phyloP scores from a whole-genome alignment of 1,284 basidiomycete species.

The Athelia psychrophila region DNA sequence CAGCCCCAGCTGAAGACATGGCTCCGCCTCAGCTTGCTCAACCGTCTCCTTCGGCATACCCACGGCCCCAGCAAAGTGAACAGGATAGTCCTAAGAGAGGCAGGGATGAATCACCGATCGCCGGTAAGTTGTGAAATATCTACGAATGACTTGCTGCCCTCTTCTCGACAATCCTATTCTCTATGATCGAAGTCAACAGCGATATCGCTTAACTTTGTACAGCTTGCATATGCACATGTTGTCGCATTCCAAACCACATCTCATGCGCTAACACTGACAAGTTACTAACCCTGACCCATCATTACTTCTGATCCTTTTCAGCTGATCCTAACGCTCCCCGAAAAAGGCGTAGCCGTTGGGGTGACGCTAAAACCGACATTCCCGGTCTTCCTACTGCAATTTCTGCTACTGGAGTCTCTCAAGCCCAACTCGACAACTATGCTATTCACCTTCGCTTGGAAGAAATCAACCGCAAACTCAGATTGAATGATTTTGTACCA shows the following conservation, averaged over 20 bases:
- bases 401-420: constrained; percentile 86
- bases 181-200: constrained; percentile 19
- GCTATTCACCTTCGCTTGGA: constrained; percentile 93
- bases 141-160: constrained; percentile 23
- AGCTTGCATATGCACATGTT: constrained; percentile 14
- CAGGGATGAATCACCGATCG: constrained; percentile 55
- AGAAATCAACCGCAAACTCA: constrained; percentile 94
- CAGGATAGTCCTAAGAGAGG: constrained; percentile 55
- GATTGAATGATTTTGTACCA: constrained; percentile 93
- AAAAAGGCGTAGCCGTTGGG: constrained; percentile 95
- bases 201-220: constrained; percentile 18
- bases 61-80: constrained; percentile 57
- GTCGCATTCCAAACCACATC: constrained; percentile 26
- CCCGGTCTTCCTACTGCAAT: constrained; percentile 92
- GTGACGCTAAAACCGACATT: constrained; percentile 85
- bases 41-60: constrained; percentile 80
- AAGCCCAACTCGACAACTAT: constrained; percentile 93
- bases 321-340: constrained; percentile 81
- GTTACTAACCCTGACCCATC: constrained; percentile 57
- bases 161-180: constrained; percentile 4
- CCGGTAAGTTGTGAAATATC: constrained; percentile 47
- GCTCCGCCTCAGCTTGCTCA: constrained; percentile 81
- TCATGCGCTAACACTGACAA: constrained; percentile 48
- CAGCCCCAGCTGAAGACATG: constrained; percentile 72
- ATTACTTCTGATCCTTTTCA: constrained; percentile 39